phyloP scores from a whole-genome alignment of 2,329 filamentous ascomycete species.

The Arthrobotrys conoides region DNA sequence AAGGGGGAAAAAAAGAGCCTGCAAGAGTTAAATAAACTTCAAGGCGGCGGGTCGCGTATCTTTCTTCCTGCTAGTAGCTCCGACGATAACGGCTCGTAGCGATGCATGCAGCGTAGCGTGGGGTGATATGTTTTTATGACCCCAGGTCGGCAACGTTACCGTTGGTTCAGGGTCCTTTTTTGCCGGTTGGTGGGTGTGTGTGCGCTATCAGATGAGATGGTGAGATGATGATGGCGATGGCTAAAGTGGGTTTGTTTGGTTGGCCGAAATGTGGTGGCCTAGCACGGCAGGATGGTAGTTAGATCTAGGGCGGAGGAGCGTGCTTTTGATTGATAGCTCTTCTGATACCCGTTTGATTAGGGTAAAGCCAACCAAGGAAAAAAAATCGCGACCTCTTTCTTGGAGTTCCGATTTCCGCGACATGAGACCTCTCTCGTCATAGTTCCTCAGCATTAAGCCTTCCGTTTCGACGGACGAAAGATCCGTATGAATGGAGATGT shows the following conservation, averaged over 20 bases:
- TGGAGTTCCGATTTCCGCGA: slow-evolving; percentile 19
- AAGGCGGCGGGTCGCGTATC: slow-evolving; percentile 56
- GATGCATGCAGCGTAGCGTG: slow-evolving; percentile 38
- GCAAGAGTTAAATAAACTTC: slow-evolving; percentile 15
- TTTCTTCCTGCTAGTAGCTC: slow-evolving; percentile 27
- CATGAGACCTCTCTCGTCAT: slow-evolving; percentile 10
- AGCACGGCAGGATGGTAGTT: neutral
- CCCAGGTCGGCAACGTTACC: neutral
- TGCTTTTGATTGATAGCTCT: slow-evolving; percentile 15
- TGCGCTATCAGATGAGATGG: neutral
- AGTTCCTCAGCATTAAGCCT: neutral
- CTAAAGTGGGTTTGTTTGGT: slow-evolving; percentile 2
- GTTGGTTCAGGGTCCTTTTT: slow-evolving; percentile 17
- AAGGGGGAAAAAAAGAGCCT: neutral
- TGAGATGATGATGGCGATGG: slow-evolving; percentile 7
- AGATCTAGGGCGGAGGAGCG: neutral
- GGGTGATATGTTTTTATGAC: neutral
- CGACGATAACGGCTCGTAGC: slow-evolving; percentile 42
- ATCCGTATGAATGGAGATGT: neutral
- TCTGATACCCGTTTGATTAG: slow-evolving; percentile 3
- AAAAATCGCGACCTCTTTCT: neutral
- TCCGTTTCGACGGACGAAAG: slow-evolving; percentile 2
- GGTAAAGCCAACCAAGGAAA: too few relatives aligned
- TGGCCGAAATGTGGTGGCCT: slow-evolving; percentile 9
- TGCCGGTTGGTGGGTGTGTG: neutral